These are phyloP conservation scores for Aegilops longissima DNA, from an alignment of 176 grass and related monocot species.

Conservation along the genomic window DNA sequence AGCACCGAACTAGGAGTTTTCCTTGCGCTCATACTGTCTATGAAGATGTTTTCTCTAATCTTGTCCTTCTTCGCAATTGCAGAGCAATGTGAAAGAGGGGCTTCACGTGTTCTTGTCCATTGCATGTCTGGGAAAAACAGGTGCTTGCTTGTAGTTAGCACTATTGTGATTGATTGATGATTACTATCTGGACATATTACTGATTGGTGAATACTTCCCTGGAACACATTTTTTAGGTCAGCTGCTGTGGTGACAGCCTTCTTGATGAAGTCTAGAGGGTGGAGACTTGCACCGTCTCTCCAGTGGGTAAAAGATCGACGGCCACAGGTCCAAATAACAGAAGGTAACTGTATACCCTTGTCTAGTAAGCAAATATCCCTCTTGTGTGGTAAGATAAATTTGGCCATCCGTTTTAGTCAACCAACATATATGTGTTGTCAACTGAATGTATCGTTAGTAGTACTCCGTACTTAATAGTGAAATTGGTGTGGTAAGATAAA, in stretches of 20 bases:
- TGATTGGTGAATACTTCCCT: constrained; percentile 25
- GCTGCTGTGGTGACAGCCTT: constrained; percentile 63
- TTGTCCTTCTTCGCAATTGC: constrained; percentile 36
- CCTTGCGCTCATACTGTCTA: not conserved
- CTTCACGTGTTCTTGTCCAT: constrained; percentile 67
- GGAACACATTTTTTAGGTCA: constrained; percentile 52
- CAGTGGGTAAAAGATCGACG: constrained; percentile 76
- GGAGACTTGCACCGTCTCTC: constrained; percentile 61
- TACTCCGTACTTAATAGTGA: not conserved
- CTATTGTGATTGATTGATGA: constrained; percentile 20
- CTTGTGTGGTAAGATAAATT: not conserved
- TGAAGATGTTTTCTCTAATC: constrained; percentile 15
- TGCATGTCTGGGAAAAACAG: constrained; percentile 88
- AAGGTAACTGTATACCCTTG: constrained; percentile 51
- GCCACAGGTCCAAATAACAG: constrained; percentile 50
- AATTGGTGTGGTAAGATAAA: not conserved
- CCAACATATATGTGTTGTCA: not conserved
- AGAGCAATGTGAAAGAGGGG: constrained; percentile 73
- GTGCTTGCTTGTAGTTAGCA: constrained; percentile 36
- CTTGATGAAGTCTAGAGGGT: constrained; percentile 75
- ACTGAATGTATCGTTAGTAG: not conserved
- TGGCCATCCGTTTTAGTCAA: not conserved
- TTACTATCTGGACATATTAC: constrained; percentile 22
- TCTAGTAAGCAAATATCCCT: constrained; percentile 19
- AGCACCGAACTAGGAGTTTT: not conserved